Percentiles rank a stretch among this genome's conserved stretches.
Evolutionary conservation across 2,329 filamentous ascomycete genomes (phyloP).

Genomic region (Nigrospora oryzae): DNA sequence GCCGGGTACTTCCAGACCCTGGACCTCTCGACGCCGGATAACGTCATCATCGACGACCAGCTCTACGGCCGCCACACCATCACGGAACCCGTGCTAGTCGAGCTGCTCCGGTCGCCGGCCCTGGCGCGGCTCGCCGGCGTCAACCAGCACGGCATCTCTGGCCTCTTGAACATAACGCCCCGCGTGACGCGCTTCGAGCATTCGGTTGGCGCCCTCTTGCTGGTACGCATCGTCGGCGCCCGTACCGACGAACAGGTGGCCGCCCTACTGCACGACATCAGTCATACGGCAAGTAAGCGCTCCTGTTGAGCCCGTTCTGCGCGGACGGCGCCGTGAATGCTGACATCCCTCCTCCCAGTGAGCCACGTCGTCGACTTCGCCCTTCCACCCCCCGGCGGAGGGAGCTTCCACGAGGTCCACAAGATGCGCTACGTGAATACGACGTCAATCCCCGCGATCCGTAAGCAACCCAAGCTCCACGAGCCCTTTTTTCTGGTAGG

Average conservation of each 20-base stretch:
- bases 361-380: constrained; percentile 30
- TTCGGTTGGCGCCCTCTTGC: constrained; percentile 27
- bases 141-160: constrained; percentile 26
- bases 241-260: constrained; percentile 26
- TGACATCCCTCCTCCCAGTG: constrained; percentile 5
- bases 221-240: constrained; percentile 25
- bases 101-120: constrained; percentile 23
- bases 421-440: constrained; percentile 24
- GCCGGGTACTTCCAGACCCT: constrained; percentile 12
- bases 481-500: too few relatives aligned
- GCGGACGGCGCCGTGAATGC: too few relatives aligned
- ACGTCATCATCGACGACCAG: constrained; percentile 20
- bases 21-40: constrained; percentile 6
- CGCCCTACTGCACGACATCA: constrained; percentile 28
- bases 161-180: constrained; percentile 22
- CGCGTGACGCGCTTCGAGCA: constrained; percentile 28
- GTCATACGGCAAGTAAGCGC: constrained; percentile 20
- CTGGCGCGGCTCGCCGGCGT: constrained; percentile 24
- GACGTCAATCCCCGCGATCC: constrained; percentile 22
- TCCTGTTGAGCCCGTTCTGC: too few relatives aligned
- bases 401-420: constrained; percentile 29
- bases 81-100: constrained; percentile 24
- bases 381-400: constrained; percentile 24
- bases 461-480: too few relatives aligned
- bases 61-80: constrained; percentile 24